These are phyloP conservation scores for Diatrype stigma DNA, from an alignment of 2,329 filamentous ascomycete species.

Conservation along the genomic window DNA sequence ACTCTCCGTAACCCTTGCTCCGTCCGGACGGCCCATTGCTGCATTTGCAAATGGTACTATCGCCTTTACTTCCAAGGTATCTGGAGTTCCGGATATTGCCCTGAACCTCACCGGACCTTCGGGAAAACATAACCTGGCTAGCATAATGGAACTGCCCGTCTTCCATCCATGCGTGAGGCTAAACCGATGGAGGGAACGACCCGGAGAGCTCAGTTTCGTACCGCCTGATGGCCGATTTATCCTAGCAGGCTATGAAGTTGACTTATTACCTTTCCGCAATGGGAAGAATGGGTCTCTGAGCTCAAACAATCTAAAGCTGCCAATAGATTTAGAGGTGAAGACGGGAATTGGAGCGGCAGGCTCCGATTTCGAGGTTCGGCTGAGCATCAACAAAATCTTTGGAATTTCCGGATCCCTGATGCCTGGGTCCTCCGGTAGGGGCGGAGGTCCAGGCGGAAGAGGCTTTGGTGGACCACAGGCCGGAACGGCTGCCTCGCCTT, in stretches of 20 bases:
- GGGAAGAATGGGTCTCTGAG: conserved; percentile 51
- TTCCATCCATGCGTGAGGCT: conserved; percentile 95
- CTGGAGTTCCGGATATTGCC: conserved; percentile 86
- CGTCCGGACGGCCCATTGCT: conserved; percentile 80
- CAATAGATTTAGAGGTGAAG: conserved; percentile 75
- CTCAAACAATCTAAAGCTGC: conserved; percentile 69
- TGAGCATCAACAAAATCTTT: conserved; percentile 67
- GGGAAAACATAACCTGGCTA: conserved; percentile 70
- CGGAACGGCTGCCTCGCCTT: conserved; percentile 54
- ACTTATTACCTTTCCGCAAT: conserved; percentile 71
- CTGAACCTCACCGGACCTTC: conserved; percentile 76
- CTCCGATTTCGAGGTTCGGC: conserved; percentile 82
- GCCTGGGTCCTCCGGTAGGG: conserved; percentile 37
- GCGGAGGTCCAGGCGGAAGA: conserved; percentile 34
- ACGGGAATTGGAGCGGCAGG: conserved; percentile 72
- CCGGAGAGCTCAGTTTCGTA: conserved; percentile 91
- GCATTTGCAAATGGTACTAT: conserved; percentile 90
- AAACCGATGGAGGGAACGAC: conserved; percentile 81
- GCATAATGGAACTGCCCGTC: conserved; percentile 79
- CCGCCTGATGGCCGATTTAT: conserved; percentile 94
- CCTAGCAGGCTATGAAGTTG: conserved; percentile 89
- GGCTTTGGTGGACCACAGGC: conserved; percentile 43
- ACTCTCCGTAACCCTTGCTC: conserved; percentile 80
- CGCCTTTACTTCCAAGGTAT: conserved; percentile 92
- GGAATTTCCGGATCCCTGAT: conserved; percentile 33